A percentile compares a stretch with the other conserved stretches of the same genome.
Conservation (phyloP, 805 yeast species). For the Suhomyces vadensis region DNA sequence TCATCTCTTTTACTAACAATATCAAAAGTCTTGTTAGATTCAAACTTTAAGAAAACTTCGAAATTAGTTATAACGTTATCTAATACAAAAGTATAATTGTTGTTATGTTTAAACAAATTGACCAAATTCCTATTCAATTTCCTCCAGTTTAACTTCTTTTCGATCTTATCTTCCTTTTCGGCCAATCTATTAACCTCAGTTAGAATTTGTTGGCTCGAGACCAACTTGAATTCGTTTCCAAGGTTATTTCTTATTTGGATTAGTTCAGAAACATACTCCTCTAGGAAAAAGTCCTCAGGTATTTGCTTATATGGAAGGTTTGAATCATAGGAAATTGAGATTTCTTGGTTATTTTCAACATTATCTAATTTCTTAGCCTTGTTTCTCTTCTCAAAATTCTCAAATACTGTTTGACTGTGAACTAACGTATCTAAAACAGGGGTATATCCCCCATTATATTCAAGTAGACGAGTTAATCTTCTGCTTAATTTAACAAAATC, state of each 20-base stretch:
- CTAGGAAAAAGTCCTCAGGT: constrained; percentile 35
- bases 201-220: constrained; percentile 16
- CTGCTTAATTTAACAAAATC: constrained; percentile 18
- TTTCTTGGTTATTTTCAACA: not conserved
- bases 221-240: constrained; percentile 18
- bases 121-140: constrained; percentile 34
- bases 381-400: constrained; percentile 21
- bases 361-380: constrained; percentile 6
- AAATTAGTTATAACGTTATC: constrained; percentile 34
- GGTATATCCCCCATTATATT: constrained; percentile 59
- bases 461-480: constrained; percentile 31
- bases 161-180: constrained; percentile 14
- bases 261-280: constrained; percentile 35
- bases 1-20: constrained; percentile 7
- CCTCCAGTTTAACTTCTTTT: constrained; percentile 21
- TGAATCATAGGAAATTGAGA: not conserved
- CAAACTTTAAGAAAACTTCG: constrained; percentile 27
- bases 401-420: constrained; percentile 41
- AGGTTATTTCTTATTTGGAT: constrained; percentile 21
- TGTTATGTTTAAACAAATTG: constrained; percentile 35
- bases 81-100: constrained; percentile 32
- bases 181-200: constrained; percentile 17
- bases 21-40: constrained; percentile 14
- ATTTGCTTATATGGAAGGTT: constrained; percentile 24
- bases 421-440: constrained; percentile 58